These are phyloP conservation scores for Xeromyces bisporus DNA, from an alignment of 495 filamentous ascomycete genomes.

Conservation along the genomic window DNA sequence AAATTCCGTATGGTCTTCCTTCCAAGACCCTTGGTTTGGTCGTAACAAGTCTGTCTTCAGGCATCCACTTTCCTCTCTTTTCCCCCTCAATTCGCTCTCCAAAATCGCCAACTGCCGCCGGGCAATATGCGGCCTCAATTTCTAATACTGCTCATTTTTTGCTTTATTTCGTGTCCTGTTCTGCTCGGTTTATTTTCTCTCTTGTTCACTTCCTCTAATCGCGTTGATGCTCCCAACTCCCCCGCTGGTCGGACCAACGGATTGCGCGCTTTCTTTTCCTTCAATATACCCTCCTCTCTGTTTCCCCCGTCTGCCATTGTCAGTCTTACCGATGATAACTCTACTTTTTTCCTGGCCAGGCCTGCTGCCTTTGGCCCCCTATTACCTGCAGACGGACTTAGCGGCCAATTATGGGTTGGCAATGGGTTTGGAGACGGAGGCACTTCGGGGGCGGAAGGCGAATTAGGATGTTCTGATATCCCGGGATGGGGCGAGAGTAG, in stretches of 20 bases:
- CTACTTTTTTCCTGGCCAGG: slow-evolving; percentile 83
- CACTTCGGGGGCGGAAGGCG: slow-evolving; percentile 45
- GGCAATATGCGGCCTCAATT: slow-evolving; percentile 39
- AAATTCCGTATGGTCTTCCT: slow-evolving; percentile 14
- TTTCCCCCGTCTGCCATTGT: slow-evolving; percentile 93
- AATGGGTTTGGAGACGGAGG: slow-evolving; percentile 68
- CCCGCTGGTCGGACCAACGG: slow-evolving; percentile 24
- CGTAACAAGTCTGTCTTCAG: too few species aligned
- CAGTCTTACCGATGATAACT: slow-evolving; percentile 93
- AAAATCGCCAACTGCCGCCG: too few species aligned
- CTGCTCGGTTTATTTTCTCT: slow-evolving; percentile 36
- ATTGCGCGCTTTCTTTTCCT: slow-evolving; percentile 41
- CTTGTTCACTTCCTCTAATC: slow-evolving; percentile 18
- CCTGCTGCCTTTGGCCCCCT: slow-evolving; percentile 86
- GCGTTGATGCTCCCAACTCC: slow-evolving; percentile 24
- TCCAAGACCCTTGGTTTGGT: slow-evolving; percentile 27
- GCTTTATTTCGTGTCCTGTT: slow-evolving; percentile 37
- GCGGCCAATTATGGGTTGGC: slow-evolving; percentile 77
- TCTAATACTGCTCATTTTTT: slow-evolving; percentile 33
- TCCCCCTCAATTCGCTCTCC: background rate
- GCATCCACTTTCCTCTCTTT: background rate
- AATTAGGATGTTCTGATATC: slow-evolving; percentile 97
- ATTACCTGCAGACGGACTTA: slow-evolving; percentile 57
- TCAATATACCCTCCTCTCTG: slow-evolving; percentile 53
- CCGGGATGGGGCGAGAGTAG: slow-evolving; percentile 63